Evolutionary conservation across 208 protist species (phyloP).

Genomic region (Crithidia bombi): DNA sequence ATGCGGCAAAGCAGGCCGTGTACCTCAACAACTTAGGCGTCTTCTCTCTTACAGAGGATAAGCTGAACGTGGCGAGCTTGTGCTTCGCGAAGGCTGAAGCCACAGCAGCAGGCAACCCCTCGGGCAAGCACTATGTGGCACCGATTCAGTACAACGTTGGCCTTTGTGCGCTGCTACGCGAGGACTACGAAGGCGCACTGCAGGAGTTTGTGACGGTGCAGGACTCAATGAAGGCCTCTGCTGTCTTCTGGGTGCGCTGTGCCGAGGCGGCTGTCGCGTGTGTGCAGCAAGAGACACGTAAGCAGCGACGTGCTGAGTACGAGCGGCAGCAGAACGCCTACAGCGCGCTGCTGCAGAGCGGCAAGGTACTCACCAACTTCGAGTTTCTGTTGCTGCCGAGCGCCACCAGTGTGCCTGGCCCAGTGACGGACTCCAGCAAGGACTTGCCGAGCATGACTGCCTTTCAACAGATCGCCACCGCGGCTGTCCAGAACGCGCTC

Average conservation of each 20-base stretch:
- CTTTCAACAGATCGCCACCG: slow-evolving; percentile 57
- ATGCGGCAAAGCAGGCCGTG: slow-evolving; percentile 53
- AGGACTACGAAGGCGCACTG: slow-evolving; percentile 78
- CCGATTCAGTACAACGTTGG: slow-evolving; percentile 85
- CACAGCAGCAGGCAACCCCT: slow-evolving; percentile 31
- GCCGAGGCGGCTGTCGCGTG: slow-evolving; percentile 76
- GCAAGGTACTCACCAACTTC: slow-evolving; percentile 79
- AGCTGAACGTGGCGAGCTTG: slow-evolving; percentile 77
- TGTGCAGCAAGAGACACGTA: slow-evolving; percentile 46
- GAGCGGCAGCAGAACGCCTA: slow-evolving; percentile 74
- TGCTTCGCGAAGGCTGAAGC: slow-evolving; percentile 87
- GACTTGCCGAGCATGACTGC: slow-evolving; percentile 34
- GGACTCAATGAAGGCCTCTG: slow-evolving; percentile 73
- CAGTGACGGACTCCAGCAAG: slow-evolving; percentile 38
- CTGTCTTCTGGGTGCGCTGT: slow-evolving; percentile 86
- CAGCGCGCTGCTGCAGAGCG: slow-evolving; percentile 64
- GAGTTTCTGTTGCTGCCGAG: slow-evolving; percentile 82
- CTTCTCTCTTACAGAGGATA: slow-evolving; percentile 74
- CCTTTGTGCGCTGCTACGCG: slow-evolving; percentile 81
- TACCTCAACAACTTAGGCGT: slow-evolving; percentile 92
- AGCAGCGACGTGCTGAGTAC: slow-evolving; percentile 59
- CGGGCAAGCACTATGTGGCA: slow-evolving; percentile 39
- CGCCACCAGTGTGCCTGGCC: slow-evolving; percentile 50
- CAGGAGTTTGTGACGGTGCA: slow-evolving; percentile 74
- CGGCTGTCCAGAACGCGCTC: slow-evolving; percentile 82